Evolutionary conservation across 2,329 filamentous ascomycete species (phyloP), one percentile per base, ranked within the genome.

Genomic region (Aureobasidium melanogenum): DNA sequence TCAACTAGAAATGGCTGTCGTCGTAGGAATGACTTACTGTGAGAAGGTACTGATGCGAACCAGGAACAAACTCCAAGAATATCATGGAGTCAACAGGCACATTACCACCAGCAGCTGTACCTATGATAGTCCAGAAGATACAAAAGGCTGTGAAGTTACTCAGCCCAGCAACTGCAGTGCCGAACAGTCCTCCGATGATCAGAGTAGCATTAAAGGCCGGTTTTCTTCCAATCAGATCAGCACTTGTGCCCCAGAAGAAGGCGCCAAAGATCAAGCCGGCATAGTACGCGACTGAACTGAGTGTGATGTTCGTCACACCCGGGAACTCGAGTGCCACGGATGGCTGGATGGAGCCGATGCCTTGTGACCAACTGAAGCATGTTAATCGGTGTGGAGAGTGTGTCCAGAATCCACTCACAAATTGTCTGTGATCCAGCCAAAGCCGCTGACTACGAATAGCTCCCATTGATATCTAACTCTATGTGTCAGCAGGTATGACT

Each of bases 341-440:
- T 50, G 47, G 47, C 12, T 50, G 47, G 19, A 50, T 50, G n/a
- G 47, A 50, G 22, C 47, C 47, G 30, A 50, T 50, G 30, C 47
- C 47, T 36, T 50, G 47, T 12, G 47, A 50, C 47, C 47, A 50
- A n/a, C 47, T 50, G 2, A 3, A 19, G 1, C 8, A 10, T 10
- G 47, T 50, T n/a, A 50, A 30, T 34, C n/a, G 10, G 10, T 8
- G 41, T 24, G 2, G 19, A 24, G 8, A 24, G 22, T 24, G 22
- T 12, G 41, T 24, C 19, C 3, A 19, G n/a, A 22, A 2, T 34
- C 10, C 17, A 89, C 80, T 87, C 65, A 46, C 28, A 28, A 43
- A 36, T 93, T 93, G 72, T 94, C 90, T 17, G 89, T 89, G 70
- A 91, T 83, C 89, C 90, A 96, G 22, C 91, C 91, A 69, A 90